Percentiles rank a stretch among this genome's conserved stretches.
Evolutionary conservation across 257 asterid genomes (phyloP).

Genomic region (Nicotiana tabacum): DNA sequence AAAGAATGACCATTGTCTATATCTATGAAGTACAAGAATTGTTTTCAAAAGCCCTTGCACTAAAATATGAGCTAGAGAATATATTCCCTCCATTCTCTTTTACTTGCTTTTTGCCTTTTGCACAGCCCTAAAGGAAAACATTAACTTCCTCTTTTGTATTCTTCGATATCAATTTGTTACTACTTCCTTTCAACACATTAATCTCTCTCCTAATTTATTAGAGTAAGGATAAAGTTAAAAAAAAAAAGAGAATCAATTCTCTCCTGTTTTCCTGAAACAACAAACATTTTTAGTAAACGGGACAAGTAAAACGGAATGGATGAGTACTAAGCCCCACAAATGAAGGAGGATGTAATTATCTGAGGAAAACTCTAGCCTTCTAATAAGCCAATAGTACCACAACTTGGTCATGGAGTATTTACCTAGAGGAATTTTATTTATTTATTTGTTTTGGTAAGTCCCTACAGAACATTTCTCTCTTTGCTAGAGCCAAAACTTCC

Average conservation of each 20-base stretch:
- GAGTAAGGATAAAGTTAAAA: too few species aligned
- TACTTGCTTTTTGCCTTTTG: too few species aligned
- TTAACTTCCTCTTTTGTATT: too few species aligned
- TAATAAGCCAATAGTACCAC: conserved; percentile 5
- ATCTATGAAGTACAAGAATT: not conserved
- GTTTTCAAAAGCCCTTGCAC: not conserved
- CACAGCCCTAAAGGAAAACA: too few species aligned
- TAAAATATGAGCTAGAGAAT: not conserved
- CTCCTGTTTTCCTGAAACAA: too few species aligned
- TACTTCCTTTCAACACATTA: too few species aligned
- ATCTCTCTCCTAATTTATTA: too few species aligned
- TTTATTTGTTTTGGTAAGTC: not conserved
- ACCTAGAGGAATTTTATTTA: not conserved
- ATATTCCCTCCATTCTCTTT: not conserved
- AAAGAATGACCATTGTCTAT: not conserved
- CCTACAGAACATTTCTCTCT: not conserved
- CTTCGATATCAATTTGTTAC: too few species aligned
- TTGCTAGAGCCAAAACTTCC: not conserved
- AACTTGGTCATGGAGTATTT: not conserved
- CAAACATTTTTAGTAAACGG: too few species aligned
- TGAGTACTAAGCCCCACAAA: not conserved
- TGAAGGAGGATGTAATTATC: not conserved
- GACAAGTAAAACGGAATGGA: too few species aligned
- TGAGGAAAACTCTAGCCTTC: not conserved
- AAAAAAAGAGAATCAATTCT: too few species aligned